A percentile compares a stretch with the other conserved stretches of the same genome.
Evolutionary conservation across 768 basidiomycete species (phyloP).

Genomic region (Rhizopogon vesiculosus): DNA sequence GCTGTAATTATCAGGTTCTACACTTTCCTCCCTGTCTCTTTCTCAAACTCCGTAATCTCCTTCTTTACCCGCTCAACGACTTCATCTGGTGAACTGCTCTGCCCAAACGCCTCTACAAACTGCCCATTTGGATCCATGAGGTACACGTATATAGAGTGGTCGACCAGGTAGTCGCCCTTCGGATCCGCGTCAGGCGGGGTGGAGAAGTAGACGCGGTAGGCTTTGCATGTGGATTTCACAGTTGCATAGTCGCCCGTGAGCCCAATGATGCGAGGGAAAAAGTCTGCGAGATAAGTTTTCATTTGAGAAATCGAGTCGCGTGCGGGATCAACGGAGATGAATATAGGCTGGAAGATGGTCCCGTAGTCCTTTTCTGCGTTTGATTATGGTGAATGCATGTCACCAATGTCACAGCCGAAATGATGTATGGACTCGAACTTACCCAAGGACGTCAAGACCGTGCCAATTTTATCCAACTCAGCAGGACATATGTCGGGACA

Average conservation of each 20-base stretch:
- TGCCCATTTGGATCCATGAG: conserved; percentile 94
- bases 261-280: conserved; percentile 87
- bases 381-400: conserved; percentile 7
- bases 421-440: conserved; percentile 18
- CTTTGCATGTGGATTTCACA: conserved; percentile 87
- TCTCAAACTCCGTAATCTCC: conserved; percentile 40
- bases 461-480: conserved; percentile 92
- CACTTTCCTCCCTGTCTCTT: conserved; percentile 26
- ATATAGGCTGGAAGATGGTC: conserved; percentile 78
- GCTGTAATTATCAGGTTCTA: conserved; percentile 9
- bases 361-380: conserved; percentile 63
- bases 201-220: conserved; percentile 97
- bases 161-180: conserved; percentile 93
- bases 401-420: neutral
- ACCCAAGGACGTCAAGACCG: conserved; percentile 72
- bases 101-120: conserved; percentile 97
- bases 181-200: conserved; percentile 86
- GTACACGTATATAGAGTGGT: conserved; percentile 96
- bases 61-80: conserved; percentile 60
- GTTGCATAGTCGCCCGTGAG: conserved; percentile 82
- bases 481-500: conserved; percentile 99
- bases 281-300: conserved; percentile 69
- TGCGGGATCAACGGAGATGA: conserved; percentile 96
- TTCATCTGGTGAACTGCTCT: conserved; percentile 64
- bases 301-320: conserved; percentile 69